Evolutionary conservation across 2,329 filamentous ascomycete genomes (phyloP).

Genomic region (Microdochium trichocladiopsis): DNA sequence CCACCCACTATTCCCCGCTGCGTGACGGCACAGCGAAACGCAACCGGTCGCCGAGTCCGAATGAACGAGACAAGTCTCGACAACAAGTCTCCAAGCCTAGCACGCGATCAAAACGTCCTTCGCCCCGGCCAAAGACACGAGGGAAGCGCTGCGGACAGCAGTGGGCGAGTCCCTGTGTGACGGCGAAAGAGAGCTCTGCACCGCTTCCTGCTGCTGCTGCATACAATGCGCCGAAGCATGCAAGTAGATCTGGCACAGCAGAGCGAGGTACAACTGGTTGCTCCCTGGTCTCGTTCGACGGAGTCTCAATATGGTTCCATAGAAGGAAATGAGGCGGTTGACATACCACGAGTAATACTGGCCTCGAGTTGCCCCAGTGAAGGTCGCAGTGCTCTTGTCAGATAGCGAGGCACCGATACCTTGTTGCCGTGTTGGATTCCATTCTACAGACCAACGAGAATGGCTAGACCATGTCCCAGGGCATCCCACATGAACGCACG

Average conservation of each 20-base stretch:
- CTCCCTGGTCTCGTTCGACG: background rate
- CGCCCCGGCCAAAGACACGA: too few relatives aligned
- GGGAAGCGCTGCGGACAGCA: background rate
- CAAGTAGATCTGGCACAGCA: background rate
- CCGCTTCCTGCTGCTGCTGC: background rate
- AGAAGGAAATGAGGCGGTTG: background rate
- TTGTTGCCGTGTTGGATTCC: background rate
- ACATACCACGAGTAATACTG: background rate
- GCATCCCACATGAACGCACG: background rate
- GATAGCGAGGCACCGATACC: background rate
- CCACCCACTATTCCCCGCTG: background rate
- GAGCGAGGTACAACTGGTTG: background rate
- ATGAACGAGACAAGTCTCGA: background rate
- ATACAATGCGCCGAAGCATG: background rate
- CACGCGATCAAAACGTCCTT: background rate
- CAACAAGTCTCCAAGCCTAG: background rate
- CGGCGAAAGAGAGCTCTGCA: background rate
- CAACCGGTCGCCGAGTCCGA: background rate
- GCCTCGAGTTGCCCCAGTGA: background rate
- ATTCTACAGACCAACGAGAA: background rate
- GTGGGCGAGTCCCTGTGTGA: background rate
- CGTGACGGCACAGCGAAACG: background rate
- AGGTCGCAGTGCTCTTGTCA: background rate
- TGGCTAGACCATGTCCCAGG: background rate
- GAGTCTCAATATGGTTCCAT: background rate